phyloP scores from a whole-genome alignment of 2,329 filamentous ascomycete genomes.

The Calycina herbarum region DNA sequence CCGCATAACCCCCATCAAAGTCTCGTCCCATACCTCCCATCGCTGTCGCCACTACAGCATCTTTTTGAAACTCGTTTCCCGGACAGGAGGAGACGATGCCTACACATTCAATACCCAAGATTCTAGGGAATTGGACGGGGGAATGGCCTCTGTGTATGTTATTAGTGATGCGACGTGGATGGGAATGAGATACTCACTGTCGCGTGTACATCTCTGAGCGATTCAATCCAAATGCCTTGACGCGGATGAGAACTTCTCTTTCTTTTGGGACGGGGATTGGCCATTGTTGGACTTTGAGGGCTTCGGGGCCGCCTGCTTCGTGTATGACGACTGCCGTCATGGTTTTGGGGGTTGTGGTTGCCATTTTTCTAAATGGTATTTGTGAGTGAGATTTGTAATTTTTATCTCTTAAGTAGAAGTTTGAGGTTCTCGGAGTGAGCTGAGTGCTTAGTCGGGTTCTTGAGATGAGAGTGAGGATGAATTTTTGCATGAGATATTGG shows the following conservation, averaged over 20 bases:
- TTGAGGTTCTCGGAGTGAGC: not conserved
- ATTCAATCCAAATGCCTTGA: slow-evolving; percentile 81
- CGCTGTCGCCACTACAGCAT: slow-evolving; percentile 46
- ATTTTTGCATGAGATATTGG: not conserved
- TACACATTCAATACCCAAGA: slow-evolving; percentile 29
- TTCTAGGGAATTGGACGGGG: slow-evolving; percentile 25
- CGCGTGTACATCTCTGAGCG: slow-evolving; percentile 68
- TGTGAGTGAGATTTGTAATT: not conserved
- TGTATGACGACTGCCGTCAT: slow-evolving; percentile 29
- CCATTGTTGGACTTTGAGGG: slow-evolving; percentile 24
- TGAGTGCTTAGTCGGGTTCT: not conserved
- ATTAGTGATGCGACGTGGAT: no score
- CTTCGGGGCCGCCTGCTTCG: slow-evolving; percentile 23
- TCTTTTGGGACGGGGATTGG: slow-evolving; percentile 38
- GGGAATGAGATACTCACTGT: slow-evolving; percentile 6
- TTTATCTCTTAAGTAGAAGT: not conserved
- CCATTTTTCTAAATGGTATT: not conserved
- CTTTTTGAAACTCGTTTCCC: slow-evolving; percentile 39
- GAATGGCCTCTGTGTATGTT: slow-evolving; percentile 21
- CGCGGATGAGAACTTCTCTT: slow-evolving; percentile 73
- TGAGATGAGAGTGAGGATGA: not conserved
- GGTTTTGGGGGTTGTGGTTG: slow-evolving; percentile 5
- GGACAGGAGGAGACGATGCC: slow-evolving; percentile 26
- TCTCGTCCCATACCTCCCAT: slow-evolving; percentile 50
- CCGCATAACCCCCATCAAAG: slow-evolving; percentile 51